These are phyloP conservation scores for Grosmannia clavigera DNA, from an alignment of 2,329 filamentous ascomycete genomes.

Conservation along the genomic window DNA sequence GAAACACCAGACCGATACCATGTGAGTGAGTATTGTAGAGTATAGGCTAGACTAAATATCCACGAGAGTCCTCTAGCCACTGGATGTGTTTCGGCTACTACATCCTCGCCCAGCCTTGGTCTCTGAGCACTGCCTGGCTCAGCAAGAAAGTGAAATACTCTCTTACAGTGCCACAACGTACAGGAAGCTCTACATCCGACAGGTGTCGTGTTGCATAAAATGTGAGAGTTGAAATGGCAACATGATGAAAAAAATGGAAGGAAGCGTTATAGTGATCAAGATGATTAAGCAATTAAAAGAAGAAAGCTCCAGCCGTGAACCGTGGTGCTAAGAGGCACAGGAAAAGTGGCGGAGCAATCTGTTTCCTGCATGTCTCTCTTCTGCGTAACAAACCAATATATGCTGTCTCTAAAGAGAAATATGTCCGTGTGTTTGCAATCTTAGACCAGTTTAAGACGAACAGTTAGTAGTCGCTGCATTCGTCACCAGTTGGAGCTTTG, in stretches of 20 bases:
- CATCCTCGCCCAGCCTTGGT: not conserved
- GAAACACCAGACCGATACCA: not conserved
- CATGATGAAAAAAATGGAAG: not conserved
- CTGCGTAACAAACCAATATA: not conserved
- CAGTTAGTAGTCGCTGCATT: too few relatives aligned
- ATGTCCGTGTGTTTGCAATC: not conserved
- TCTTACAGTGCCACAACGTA: slow-evolving; percentile 1
- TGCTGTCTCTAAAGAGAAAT: not conserved
- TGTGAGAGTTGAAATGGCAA: not conserved
- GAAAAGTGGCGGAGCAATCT: not conserved
- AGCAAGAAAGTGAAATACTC: not conserved
- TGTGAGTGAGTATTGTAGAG: too few relatives aligned
- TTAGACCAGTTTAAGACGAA: not conserved
- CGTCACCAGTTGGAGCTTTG: too few relatives aligned
- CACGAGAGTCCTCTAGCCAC: not conserved
- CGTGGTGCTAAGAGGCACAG: not conserved
- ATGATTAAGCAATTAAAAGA: not conserved
- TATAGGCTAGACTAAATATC: not conserved
- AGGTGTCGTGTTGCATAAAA: not conserved
- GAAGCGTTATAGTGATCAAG: not conserved
- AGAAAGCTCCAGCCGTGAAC: not conserved
- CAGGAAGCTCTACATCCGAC: not conserved
- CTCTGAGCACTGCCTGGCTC: not conserved
- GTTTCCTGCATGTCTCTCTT: not conserved
- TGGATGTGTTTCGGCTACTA: not conserved